Percentiles rank a stretch among this genome's conserved stretches.
These are phyloP conservation scores for Sodiomyces alkalinus DNA, from an alignment of 2,329 filamentous ascomycete species.

Conservation along the genomic window DNA sequence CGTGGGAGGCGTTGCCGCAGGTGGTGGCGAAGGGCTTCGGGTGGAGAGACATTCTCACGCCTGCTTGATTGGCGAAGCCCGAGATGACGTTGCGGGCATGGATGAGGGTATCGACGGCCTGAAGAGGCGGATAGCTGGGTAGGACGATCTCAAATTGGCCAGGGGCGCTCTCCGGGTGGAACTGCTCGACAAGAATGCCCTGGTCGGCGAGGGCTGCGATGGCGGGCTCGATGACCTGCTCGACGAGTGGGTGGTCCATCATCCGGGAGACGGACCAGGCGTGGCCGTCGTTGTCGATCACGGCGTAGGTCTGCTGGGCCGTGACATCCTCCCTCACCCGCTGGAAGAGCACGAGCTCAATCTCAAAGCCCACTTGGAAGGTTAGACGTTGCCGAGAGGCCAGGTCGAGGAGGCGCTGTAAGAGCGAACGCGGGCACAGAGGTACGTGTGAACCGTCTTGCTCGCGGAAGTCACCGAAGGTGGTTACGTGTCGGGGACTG, in stretches of 20 bases:
- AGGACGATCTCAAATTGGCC: constrained; percentile 71
- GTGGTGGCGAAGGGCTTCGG: constrained; percentile 47
- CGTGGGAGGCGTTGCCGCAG: constrained; percentile 52
- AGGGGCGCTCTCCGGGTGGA: constrained; percentile 58
- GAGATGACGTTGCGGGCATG: constrained; percentile 56
- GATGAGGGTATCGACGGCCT: constrained; percentile 57
- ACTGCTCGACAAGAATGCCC: constrained; percentile 53
- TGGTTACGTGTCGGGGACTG: constrained; percentile 44
- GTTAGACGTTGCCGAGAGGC: constrained; percentile 36
- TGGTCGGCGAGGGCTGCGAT: constrained; percentile 41
- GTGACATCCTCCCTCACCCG: constrained; percentile 18
- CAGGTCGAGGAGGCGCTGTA: constrained; percentile 37
- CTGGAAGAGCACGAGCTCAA: constrained; percentile 61
- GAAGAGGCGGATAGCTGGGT: constrained; percentile 43
- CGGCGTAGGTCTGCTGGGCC: constrained; percentile 18
- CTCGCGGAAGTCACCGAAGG: constrained; percentile 51
- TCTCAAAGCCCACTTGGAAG: constrained; percentile 63
- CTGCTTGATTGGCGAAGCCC: constrained; percentile 44
- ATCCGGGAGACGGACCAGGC: constrained; percentile 55
- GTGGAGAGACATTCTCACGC: constrained; percentile 55
- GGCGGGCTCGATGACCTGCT: constrained; percentile 50
- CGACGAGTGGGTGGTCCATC: constrained; percentile 40
- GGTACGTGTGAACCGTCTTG: constrained; percentile 31
- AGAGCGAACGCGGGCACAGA: constrained; percentile 50
- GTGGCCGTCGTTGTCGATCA: constrained; percentile 45